phyloP scores from a whole-genome alignment of 2,329 filamentous ascomycete genomes.

The Monosporascus ibericus region DNA sequence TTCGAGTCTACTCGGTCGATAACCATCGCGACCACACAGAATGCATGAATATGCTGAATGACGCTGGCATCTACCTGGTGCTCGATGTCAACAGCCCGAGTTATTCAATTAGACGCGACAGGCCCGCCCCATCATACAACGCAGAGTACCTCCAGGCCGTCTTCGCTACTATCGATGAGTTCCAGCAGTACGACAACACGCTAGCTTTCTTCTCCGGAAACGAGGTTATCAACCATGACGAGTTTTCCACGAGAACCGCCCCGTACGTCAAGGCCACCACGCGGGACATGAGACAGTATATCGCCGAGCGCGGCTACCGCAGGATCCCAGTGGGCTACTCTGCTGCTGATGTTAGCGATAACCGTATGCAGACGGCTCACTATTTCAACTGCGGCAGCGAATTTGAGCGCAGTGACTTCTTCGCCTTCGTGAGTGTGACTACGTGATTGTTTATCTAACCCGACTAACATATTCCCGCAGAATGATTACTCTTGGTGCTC shows the following conservation, averaged over 20 bases:
- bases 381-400: conserved; percentile 94
- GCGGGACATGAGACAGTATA: conserved; percentile 69
- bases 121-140: conserved; percentile 78
- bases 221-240: conserved; percentile 67
- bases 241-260: conserved; percentile 57
- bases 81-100: conserved; percentile 85
- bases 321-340: conserved; percentile 70
- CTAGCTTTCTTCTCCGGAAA: conserved; percentile 81
- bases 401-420: conserved; percentile 80
- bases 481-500: conserved; percentile 87
- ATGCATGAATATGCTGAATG: conserved; percentile 76
- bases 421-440: conserved; percentile 53
- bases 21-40: conserved; percentile 75
- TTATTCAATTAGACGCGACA: conserved; percentile 77
- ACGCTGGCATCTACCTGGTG: conserved; percentile 87
- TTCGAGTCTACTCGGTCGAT: conserved; percentile 90
- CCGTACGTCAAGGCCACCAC: conserved; percentile 75
- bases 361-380: conserved; percentile 77
- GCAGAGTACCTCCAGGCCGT: conserved; percentile 74
- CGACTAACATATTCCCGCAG: conserved; percentile 19
- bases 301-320: conserved; percentile 55
- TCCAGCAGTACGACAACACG: conserved; percentile 78
- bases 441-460: neutral
- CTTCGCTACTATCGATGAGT: conserved; percentile 83
- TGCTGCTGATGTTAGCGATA: conserved; percentile 74